Base-by-base conservation (phyloP, 441 rosid species). In the Adansonia grandidieri region DNA sequence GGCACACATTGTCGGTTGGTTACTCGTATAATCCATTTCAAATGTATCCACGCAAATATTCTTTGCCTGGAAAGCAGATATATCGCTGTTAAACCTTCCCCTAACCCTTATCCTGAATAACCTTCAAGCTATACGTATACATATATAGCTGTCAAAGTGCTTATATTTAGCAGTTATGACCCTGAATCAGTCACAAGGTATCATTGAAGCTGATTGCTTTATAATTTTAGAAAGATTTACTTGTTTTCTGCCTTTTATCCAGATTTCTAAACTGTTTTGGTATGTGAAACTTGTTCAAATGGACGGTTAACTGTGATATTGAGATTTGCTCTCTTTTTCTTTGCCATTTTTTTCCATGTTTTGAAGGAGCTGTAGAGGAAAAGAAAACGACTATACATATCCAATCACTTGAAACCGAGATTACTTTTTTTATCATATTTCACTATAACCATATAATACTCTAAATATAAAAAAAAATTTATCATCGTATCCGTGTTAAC, bases 1-100 rank as follows among this genome's bases (percentile, higher is more conserved):
- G 83, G 79, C 82, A 80, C 76, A 64, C 53, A 3, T 64, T 78
- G 82, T 78, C 79, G 64, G 87, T 72, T 80, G 82, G 84, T 53
- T 73, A 75, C 45, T 69, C 62, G 1, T 56, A 24, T 51, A 60
- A 58, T 61, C 78, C 57, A 66, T 47, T 47, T 69, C 13, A 57
- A 37, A 24, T 77, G 56, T 77, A 76, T 73, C 77, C 61, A 74
- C 69, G 58, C 73, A 68, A 68, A 40, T 13, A 45, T 65, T 72
- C 66, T 69, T 71, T 62, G n/a, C 24, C 47, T 61, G 66, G 65
- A 40, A 76, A 73, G 69, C 45, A 28, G 44, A 76, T 28, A 51
- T 72, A n/a, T 19, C 13, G 37, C 75, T 56, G 50, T 47, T 28
- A 11, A 14, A 3, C 51, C 45, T 6, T 60, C 40, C 20, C 63